These are phyloP conservation scores for Heliocybe sulcata DNA, from an alignment of 1,284 basidiomycete species.

Conservation along the genomic window DNA sequence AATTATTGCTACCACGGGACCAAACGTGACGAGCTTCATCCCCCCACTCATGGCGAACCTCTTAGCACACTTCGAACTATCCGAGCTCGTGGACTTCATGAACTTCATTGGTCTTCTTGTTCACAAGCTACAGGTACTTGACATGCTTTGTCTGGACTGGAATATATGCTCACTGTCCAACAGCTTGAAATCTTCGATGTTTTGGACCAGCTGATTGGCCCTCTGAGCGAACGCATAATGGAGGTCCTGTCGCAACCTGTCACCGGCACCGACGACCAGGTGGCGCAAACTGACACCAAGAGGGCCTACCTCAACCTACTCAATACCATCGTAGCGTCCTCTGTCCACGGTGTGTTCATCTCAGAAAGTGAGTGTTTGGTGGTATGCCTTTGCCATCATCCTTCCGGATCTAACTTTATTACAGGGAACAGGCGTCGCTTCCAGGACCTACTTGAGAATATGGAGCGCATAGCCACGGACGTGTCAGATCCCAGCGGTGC, in stretches of 20 bases:
- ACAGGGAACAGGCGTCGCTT: constrained; percentile 80
- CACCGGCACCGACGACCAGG: constrained; percentile 86
- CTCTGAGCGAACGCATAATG: constrained; percentile 82
- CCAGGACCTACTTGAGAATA: constrained; percentile 60
- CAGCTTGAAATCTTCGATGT: constrained; percentile 66
- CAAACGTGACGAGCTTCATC: constrained; percentile 75
- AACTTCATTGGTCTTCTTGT: constrained; percentile 89
- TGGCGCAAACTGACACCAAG: constrained; percentile 82
- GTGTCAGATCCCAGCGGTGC: constrained; percentile 69
- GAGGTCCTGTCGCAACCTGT: constrained; percentile 77
- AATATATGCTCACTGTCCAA: neutral
- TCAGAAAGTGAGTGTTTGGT: constrained; percentile 63
- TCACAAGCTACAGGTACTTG: constrained; percentile 85
- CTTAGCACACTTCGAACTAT: constrained; percentile 85
- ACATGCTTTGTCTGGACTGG: neutral
- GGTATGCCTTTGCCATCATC: constrained; percentile 1
- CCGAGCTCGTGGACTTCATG: constrained; percentile 93
- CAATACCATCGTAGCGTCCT: constrained; percentile 75
- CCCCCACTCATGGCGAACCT: constrained; percentile 85
- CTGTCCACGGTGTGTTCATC: constrained; percentile 80
- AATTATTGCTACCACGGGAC: constrained; percentile 86
- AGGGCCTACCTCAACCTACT: constrained; percentile 86
- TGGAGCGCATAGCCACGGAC: constrained; percentile 76
- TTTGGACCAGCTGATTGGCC: constrained; percentile 86
- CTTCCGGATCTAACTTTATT: constrained; percentile 1